Evolutionary conservation across 768 basidiomycete genomes (phyloP), one percentile per base, ranked within the genome.

Genomic region (Lentinus brumalis): DNA sequence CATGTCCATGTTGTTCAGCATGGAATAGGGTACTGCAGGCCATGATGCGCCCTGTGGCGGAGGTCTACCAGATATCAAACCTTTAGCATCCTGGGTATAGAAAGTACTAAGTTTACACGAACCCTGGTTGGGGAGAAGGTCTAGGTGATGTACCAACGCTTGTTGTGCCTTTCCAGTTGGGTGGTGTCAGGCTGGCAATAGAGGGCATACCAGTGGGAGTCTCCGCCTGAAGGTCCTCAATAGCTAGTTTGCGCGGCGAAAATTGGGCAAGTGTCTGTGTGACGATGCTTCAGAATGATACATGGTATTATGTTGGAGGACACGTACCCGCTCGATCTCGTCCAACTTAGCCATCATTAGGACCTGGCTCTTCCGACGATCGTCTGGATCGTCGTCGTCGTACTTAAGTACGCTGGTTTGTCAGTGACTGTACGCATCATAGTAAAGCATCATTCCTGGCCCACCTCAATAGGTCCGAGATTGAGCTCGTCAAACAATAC

Each of bases 291-390:
- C 2, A 35, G 6, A 14, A 40, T 35, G 12, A 18, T 4, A 29
- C 14, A n/a, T 11, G 4, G 44, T 60, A 49, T 45, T 42, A 41
- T 30, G 26, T 42, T 18, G 65, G 44, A 67, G 67, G 7, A 61
- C 11, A 78, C 66, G 32, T 50, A 81, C 90, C 79, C 81, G 82
- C 70, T 94, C 91, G 50, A 94, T 88, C 72, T 89, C 88, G 69
- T 94, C 92, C 26, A 94, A 75, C 70, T 88, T 83, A 16, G 86
- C 85, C 65, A 80, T 85, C 86, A 93, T 85, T 45, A 88, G 74
- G 64, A 85, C 81, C 66, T 92, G 91, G 70, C 90, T 92, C 68
- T 82, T 83, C 44, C 90, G 81, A 60, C 83, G 82, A 73, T 91
- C 91, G 67, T 91, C 79, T 46, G 88, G 87, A 67, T 91, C 91